Conservation (phyloP, 1,139 yeast species). For the Saccharomycopsis crataegensis region DNA sequence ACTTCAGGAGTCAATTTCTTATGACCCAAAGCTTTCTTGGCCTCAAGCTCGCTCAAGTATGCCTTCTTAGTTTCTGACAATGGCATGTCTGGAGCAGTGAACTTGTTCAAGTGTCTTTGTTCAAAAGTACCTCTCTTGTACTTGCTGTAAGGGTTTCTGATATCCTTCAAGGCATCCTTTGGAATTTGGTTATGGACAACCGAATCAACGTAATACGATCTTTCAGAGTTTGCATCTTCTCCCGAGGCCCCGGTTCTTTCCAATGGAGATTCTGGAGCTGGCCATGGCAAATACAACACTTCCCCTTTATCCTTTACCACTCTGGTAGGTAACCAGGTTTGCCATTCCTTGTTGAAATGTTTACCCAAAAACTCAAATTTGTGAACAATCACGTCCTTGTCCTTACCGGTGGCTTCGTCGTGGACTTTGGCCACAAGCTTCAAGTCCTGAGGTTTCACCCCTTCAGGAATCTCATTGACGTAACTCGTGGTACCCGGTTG, state of each 20-base stretch:
- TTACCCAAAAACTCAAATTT: constrained; percentile 56
- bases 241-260: constrained; percentile 41
- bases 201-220: constrained; percentile 68
- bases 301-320: constrained; percentile 60
- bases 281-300: constrained; percentile 80
- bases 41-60: constrained; percentile 40
- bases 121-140: constrained; percentile 51
- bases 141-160: constrained; percentile 62
- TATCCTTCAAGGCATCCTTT: constrained; percentile 50
- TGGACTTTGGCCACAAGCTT: constrained; percentile 74
- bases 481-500: constrained; percentile 66
- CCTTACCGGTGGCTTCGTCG: constrained; percentile 47
- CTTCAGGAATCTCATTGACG: constrained; percentile 46
- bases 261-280: constrained; percentile 59
- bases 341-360: constrained; percentile 70
- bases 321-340: constrained; percentile 70
- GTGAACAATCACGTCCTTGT: constrained; percentile 70
- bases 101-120: constrained; percentile 52
- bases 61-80: constrained; percentile 56
- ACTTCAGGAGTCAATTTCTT: constrained; percentile 58
- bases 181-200: constrained; percentile 68
- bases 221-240: constrained; percentile 55
- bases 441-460: constrained; percentile 57
- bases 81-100: constrained; percentile 76
- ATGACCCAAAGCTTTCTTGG: constrained; percentile 39